Percentiles rank a stretch among this genome's conserved stretches.
Conservation (phyloP, 306 rosid genomes). For the Boehmeria nivea region DNA sequence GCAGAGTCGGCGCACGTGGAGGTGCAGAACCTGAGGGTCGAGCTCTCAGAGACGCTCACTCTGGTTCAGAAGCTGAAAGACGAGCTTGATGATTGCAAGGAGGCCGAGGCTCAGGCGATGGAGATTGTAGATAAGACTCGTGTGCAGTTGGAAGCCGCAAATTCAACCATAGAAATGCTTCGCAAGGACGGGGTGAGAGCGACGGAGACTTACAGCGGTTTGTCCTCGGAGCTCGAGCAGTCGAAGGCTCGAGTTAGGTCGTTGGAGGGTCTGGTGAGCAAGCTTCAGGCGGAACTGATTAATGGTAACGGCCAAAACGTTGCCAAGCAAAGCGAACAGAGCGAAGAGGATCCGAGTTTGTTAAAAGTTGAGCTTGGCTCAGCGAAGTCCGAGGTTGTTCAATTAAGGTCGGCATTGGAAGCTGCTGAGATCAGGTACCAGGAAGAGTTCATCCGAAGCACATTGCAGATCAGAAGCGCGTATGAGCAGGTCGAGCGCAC, state of each 20-base stretch:
- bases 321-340: constrained; percentile 30
- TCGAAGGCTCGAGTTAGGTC: constrained; percentile 58
- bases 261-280: constrained; percentile 55
- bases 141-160: constrained; percentile 47
- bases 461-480: constrained; percentile 72
- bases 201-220: constrained; percentile 37
- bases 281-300: constrained; percentile 46
- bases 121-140: too few relatives aligned
- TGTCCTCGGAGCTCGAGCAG: constrained; percentile 64
- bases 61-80: constrained; percentile 20
- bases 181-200: constrained; percentile 45
- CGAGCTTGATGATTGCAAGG: background rate
- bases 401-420: constrained; percentile 68
- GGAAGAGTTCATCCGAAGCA: constrained; percentile 72
- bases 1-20: constrained; percentile 55
- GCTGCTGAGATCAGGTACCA: constrained; percentile 71
- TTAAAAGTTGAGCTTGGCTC: constrained; percentile 50
- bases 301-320: constrained; percentile 20
- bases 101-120: background rate
- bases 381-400: constrained; percentile 51
- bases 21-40: constrained; percentile 51
- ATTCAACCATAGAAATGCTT: constrained; percentile 47
- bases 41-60: constrained; percentile 55
- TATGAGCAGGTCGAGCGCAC: constrained; percentile 57
- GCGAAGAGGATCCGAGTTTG: constrained; percentile 39